Base-by-base conservation (phyloP, 345 rosid species). In the Linum lewisii region DNA sequence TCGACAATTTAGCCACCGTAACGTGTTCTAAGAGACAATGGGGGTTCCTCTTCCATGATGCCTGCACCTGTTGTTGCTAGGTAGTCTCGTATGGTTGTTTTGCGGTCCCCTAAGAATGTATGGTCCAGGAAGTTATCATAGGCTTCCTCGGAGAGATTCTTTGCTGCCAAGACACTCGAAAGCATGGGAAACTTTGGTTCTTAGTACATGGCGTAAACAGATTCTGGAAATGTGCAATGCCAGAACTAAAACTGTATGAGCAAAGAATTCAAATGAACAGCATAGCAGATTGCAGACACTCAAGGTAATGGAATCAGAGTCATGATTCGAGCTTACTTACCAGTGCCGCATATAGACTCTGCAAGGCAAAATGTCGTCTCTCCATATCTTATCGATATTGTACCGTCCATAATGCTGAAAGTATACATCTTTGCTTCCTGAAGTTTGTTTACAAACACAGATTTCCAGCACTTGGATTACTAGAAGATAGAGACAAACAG, bases 21-120 rank as follows among this genome's bases (percentile, higher is more conserved):
- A 23, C 95, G 85, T 59, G 73, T 69, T 77, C 74, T 86, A 18
- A 89, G 82, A 47, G 89, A 69, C 58, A 84, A 90, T 0, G 93
- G 93, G 60, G 95, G 96, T 57, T 79, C 85, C 68, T 92, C 97
- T 71, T 89, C 95, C 89, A 89, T 84, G 71, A 92, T 89, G 21
- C 95, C 94, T 19, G 79, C 73, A 37, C 95, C 95, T 4, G 80
- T 36, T 14, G 83, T 86, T n/a, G 78, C 72, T 68, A 86, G 82
- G 72, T 85, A 81, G 59, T 75, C 74, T 6, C 85, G 75, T 65
- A 89, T 83, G 47, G 82, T 86, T 20, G 85, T 86, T 73, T 36
- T 66, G 14, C 97, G 72, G 66, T 92, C 84, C 29, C 91, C 93
- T 25, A 92, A 78, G 68, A 62, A 92, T 1, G 95, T 86, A 63